Percentiles rank a stretch among this genome's conserved stretches.
Conservation (phyloP, 345 rosid species). For the Brassica carinata region DNA sequence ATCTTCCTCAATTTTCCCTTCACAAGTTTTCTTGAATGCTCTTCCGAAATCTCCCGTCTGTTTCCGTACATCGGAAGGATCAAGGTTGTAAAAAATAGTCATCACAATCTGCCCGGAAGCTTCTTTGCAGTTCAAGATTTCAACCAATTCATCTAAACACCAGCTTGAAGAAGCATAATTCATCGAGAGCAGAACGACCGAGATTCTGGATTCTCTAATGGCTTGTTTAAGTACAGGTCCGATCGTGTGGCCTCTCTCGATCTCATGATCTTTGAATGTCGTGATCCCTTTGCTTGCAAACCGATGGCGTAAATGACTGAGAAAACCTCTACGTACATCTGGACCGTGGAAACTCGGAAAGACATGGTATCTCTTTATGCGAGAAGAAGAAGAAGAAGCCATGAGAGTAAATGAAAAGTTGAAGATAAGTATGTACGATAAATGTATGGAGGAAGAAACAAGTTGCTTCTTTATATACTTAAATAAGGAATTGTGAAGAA, state of each 20-base stretch:
- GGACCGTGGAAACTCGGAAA: neutral
- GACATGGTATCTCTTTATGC: neutral
- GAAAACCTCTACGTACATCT: neutral
- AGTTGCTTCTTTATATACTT: neutral
- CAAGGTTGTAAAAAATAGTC: neutral
- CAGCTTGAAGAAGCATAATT: neutral
- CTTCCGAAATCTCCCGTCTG: neutral
- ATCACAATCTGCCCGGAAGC: neutral
- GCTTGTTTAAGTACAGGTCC: neutral
- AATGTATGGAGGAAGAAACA: neutral
- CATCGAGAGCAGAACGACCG: neutral
- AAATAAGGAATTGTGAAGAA: no score
- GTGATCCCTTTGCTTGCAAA: neutral
- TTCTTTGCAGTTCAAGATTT: neutral
- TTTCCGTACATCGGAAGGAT: neutral
- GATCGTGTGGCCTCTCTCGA: neutral
- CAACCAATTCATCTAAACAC: neutral
- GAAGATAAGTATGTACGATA: neutral
- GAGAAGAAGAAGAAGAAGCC: neutral
- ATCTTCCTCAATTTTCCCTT: neutral
- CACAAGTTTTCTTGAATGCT: neutral
- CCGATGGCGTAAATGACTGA: neutral
- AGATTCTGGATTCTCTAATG: neutral
- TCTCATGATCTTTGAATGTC: neutral
- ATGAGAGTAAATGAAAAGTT: neutral